phyloP scores from a whole-genome alignment of 371 early-diverging fungal genomes.

The Funneliformis caledonium region DNA sequence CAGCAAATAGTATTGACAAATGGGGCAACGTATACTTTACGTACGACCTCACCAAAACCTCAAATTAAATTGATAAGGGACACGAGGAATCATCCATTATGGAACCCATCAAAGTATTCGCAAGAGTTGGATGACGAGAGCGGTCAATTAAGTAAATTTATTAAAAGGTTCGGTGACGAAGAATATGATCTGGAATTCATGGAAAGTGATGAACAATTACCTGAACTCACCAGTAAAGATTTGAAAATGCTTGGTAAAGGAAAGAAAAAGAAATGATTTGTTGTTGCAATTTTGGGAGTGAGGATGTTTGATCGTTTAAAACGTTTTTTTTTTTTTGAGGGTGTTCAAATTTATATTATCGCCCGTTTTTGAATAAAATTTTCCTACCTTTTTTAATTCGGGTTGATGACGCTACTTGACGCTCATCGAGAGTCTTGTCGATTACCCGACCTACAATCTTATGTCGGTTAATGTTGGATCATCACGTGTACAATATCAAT shows the following conservation, averaged over 20 bases:
- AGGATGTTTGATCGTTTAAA: too few relatives aligned
- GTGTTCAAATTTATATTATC: too few relatives aligned
- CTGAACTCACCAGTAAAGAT: slow-evolving; percentile 17
- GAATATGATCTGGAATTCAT: slow-evolving; percentile 50
- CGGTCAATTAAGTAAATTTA: slow-evolving; percentile 78
- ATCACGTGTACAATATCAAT: too few relatives aligned
- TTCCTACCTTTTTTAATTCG: too few relatives aligned
- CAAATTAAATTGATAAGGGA: slow-evolving; percentile 88
- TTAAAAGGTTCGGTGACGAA: slow-evolving; percentile 73
- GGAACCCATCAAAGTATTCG: slow-evolving; percentile 75
- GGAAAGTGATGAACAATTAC: slow-evolving; percentile 14
- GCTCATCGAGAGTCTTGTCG: too few relatives aligned
- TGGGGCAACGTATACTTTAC: slow-evolving; percentile 84
- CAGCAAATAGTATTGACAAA: slow-evolving; percentile 88
- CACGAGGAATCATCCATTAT: slow-evolving; percentile 89
- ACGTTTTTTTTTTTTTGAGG: too few relatives aligned
- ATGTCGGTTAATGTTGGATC: too few relatives aligned
- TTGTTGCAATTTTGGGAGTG: too few relatives aligned
- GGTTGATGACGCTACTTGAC: too few relatives aligned
- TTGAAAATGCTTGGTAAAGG: neutral
- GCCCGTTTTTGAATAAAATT: too few relatives aligned
- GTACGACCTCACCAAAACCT: slow-evolving; percentile 85
- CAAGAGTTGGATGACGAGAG: slow-evolving; percentile 67
- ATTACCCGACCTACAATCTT: too few relatives aligned
- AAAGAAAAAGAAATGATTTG: neutral